These are phyloP conservation scores for Conringia planisiliqua DNA, from an alignment of 345 rosid species.

Conservation along the genomic window DNA sequence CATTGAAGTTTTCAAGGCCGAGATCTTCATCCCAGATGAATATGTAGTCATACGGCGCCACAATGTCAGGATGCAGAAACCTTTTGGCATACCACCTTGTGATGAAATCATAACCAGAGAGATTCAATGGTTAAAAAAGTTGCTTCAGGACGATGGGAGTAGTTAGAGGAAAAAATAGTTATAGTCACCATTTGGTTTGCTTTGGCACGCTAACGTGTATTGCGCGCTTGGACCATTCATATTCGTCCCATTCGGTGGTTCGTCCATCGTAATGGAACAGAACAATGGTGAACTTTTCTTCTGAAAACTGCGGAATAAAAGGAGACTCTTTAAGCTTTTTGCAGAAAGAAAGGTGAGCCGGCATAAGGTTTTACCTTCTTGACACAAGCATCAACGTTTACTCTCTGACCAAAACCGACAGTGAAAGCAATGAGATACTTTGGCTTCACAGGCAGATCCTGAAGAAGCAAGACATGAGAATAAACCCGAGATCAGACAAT, in stretches of 20 bases:
- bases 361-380: slow-evolving; percentile 58
- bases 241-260: slow-evolving; percentile 88
- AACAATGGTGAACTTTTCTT: slow-evolving; percentile 64
- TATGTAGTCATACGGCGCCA: slow-evolving; percentile 88
- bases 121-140: slow-evolving; percentile 4
- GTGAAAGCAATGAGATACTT: slow-evolving; percentile 90
- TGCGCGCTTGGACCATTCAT: slow-evolving; percentile 90
- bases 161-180: background rate
- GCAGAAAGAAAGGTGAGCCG: background rate
- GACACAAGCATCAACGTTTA: slow-evolving; percentile 74
- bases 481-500: background rate
- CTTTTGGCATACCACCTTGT: slow-evolving; percentile 99
- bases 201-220: slow-evolving; percentile 78
- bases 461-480: slow-evolving; percentile 34
- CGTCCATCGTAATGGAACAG: slow-evolving; percentile 92
- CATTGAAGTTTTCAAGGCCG: slow-evolving; percentile 83
- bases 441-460: slow-evolving; percentile 69
- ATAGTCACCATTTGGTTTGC: slow-evolving; percentile 84
- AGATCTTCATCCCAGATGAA: slow-evolving; percentile 99
- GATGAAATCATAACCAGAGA: background rate
- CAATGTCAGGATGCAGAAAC: slow-evolving; percentile 93
- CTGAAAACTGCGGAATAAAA: slow-evolving; percentile 62
- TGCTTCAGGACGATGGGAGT: background rate
- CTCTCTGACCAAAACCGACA: slow-evolving; percentile 70
- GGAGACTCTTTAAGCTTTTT: background rate